Base-by-base conservation (phyloP, 1,139 yeast species). In the Yamadazyma atmosphaerica region DNA sequence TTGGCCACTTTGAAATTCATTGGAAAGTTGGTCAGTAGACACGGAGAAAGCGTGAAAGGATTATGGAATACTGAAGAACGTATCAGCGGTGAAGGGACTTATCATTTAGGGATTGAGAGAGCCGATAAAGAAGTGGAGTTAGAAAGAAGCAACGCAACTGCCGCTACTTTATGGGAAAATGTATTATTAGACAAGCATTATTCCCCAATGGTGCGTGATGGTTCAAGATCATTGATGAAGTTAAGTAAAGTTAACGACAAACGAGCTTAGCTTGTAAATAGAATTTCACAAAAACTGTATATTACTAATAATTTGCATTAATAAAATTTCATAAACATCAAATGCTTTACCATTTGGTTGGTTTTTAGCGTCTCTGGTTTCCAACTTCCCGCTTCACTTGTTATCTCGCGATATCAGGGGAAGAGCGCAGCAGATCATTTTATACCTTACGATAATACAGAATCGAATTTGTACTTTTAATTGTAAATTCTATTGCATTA, bases 151-250 rank as follows among this genome's bases (percentile, higher is more conserved):
- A 89, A 90, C 54, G 77, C 95, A 3, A 90, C 83, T 36, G 94
- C 94, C 11, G 95, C 97, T 1, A 84, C 89, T 0, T 65, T 90
- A 34, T 92, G 96, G 95, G 98, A 92, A 56, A 79, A 81, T 39
- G 82, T 83, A 3, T 61, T 90, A 36, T 66, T 92, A 43, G 84
- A 83, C 44, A 79, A 81, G 45, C 98, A 92, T 60, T 92, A 86
- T 57, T 78, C 88, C 47, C 94, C 95, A 2, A 66, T 77, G 52
- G 87, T 89, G n/a, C 72, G 80, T 44, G 77, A 72, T 37, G 74
- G 74, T 22, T 59, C 72, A 6, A 50, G 76, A 35, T 60, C 72
- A n/a, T 65, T 72, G 49, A 56, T 68, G 65, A 72, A 72, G 41
- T 58, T 63, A 38, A 68, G 74, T 45, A 69, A 61, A 43, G 43